Evolutionary conservation across 2,329 filamentous ascomycete genomes (phyloP).

Genomic region (Fusarium armeniacum): DNA sequence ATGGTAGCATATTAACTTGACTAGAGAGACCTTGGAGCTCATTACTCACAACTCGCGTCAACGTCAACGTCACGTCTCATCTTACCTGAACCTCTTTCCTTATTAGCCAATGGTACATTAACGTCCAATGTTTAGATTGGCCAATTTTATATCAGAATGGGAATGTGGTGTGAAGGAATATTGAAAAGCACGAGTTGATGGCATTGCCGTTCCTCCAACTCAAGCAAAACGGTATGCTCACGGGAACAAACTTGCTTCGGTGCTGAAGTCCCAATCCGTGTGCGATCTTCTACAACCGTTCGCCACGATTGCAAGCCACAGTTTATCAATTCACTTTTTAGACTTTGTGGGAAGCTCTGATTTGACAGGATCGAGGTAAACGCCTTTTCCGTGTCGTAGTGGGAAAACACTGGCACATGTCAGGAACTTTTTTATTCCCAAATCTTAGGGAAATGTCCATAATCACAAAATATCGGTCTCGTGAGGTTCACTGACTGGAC

Average conservation of each 20-base stretch:
- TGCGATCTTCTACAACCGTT: constrained; percentile 34
- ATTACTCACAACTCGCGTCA: constrained; percentile 17
- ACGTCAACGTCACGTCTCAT: constrained; percentile 24
- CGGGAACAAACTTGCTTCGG: constrained; percentile 39
- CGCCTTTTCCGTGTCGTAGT: constrained; percentile 35
- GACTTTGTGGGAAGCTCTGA: constrained; percentile 5
- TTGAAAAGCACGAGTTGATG: constrained; percentile 35
- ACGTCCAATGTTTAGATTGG: constrained; percentile 37
- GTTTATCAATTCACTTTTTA: background rate
- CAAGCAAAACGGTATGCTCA: constrained; percentile 34
- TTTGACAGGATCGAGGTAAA: constrained; percentile 32
- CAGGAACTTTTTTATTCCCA: background rate
- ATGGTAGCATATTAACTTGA: constrained; percentile 1
- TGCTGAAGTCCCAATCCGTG: constrained; percentile 24
- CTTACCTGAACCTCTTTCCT: constrained; percentile 19
- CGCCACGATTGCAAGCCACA: constrained; percentile 48
- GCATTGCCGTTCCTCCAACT: constrained; percentile 44
- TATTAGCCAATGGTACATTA: background rate
- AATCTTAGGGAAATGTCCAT: background rate
- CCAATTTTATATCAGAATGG: constrained; percentile 16
- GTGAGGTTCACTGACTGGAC: constrained; percentile 32
- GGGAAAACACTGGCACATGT: constrained; percentile 24
- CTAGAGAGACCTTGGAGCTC: constrained; percentile 11
- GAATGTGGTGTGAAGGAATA: constrained; percentile 30
- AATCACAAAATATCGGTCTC: constrained; percentile 13